phyloP scores from a whole-genome alignment of 805 yeast species.

The Monosporozyma siamensis region DNA sequence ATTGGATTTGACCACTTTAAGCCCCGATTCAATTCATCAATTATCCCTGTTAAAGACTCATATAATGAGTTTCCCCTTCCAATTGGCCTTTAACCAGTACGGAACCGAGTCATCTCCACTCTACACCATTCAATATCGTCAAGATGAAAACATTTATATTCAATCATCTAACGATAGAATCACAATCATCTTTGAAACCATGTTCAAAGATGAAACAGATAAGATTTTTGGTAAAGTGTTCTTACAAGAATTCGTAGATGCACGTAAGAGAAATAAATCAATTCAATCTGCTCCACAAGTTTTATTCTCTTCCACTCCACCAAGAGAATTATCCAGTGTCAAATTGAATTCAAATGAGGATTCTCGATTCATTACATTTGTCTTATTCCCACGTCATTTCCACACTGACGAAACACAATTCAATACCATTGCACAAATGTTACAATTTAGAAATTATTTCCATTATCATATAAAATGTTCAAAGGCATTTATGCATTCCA shows the following conservation, averaged over 20 bases:
- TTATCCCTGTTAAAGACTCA: conserved; percentile 74
- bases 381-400: conserved; percentile 81
- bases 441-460: conserved; percentile 90
- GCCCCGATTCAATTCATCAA: conserved; percentile 35
- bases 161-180: conserved; percentile 93
- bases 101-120: conserved; percentile 21
- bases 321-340: conserved; percentile 61
- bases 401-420: conserved; percentile 42
- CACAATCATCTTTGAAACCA: conserved; percentile 89
- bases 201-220: conserved; percentile 95
- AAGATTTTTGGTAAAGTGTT: conserved; percentile 83
- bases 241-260: conserved; percentile 89
- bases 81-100: conserved; percentile 70
- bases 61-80: conserved; percentile 88
- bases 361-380: conserved; percentile 49
- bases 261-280: conserved; percentile 83
- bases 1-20: neutral
- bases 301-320: conserved; percentile 88
- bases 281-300: conserved; percentile 99
- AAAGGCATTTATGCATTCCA: conserved; percentile 94
- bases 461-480: conserved; percentile 98
- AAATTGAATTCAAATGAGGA: conserved; percentile 33
- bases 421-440: conserved; percentile 66
- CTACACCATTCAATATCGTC: conserved; percentile 66
- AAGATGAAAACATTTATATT: conserved; percentile 83